A percentile compares a stretch with the other conserved stretches of the same genome.
These are phyloP conservation scores for Cyclotella kingstonii DNA, from an alignment of 108 stramenopile genomes.

Conservation along the genomic window DNA sequence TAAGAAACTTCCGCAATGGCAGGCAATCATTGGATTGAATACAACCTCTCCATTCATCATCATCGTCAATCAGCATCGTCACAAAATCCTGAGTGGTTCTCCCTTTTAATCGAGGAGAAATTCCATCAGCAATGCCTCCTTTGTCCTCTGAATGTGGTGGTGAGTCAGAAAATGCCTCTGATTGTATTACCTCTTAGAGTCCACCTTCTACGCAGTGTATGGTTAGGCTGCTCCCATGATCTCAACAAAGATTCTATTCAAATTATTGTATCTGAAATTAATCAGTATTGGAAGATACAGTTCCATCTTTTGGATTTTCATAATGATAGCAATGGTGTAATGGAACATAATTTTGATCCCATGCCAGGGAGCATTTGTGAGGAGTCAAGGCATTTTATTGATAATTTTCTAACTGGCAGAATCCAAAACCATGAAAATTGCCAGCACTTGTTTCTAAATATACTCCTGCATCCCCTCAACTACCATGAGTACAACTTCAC, in stretches of 20 bases:
- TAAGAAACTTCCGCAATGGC: neutral
- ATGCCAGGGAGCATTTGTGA: neutral
- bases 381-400: conserved; percentile 6
- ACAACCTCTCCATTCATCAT: conserved; percentile 2
- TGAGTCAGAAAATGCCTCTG: conserved; percentile 10
- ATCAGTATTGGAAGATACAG: conserved; percentile 13
- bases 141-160: conserved; percentile 11
- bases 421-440: conserved; percentile 19
- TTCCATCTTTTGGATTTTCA: neutral
- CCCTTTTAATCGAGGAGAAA: conserved; percentile 12
- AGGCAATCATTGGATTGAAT: neutral
- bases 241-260: conserved; percentile 8
- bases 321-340: neutral
- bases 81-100: conserved; percentile 2
- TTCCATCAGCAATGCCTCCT: conserved; percentile 13
- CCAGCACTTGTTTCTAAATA: conserved; percentile 1
- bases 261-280: conserved; percentile 6
- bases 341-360: conserved; percentile 4
- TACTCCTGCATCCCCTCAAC: conserved; percentile 1
- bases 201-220: conserved; percentile 7
- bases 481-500: neutral
- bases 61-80: conserved; percentile 3
- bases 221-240: conserved; percentile 12
- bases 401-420: conserved; percentile 2
- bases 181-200: conserved; percentile 12